phyloP scores from a whole-genome alignment of 2,329 filamentous ascomycete genomes.

The Diaporthe caulivora region DNA sequence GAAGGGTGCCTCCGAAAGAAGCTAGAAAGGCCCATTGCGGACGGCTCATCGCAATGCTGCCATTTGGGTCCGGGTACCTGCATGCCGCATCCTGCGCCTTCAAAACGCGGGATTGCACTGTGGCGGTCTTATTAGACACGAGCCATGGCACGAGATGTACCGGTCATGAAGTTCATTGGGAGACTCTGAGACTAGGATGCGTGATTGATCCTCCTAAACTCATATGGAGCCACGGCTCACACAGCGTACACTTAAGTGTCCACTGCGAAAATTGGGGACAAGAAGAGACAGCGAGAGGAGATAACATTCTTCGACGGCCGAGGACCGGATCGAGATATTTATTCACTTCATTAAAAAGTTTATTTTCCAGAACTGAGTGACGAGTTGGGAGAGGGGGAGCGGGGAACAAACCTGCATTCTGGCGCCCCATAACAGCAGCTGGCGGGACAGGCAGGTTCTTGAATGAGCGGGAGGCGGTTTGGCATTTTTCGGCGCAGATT shows the following conservation, averaged over 20 bases:
- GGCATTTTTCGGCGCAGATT: conserved; percentile 28
- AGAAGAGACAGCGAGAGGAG: not conserved
- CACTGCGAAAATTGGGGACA: not conserved
- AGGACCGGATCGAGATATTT: conserved; percentile 25
- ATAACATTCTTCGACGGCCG: conserved; percentile 18
- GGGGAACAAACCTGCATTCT: conserved; percentile 14
- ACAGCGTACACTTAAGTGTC: not conserved
- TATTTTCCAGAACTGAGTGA: conserved; percentile 25
- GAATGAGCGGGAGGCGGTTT: not conserved
- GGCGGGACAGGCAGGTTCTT: not conserved
- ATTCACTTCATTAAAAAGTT: conserved; percentile 23
- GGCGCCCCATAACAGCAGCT: not conserved
- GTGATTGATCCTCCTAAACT: not conserved
- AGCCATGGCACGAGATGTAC: not conserved
- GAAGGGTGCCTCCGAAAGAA: not conserved
- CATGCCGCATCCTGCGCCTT: conserved; percentile 1
- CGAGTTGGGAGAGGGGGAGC: too few relatives aligned
- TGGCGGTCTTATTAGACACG: not conserved
- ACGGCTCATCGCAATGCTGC: conserved; percentile 5
- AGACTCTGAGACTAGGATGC: not conserved
- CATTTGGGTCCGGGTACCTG: conserved; percentile 1
- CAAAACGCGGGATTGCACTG: not conserved
- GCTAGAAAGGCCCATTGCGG: not conserved
- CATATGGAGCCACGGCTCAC: not conserved
- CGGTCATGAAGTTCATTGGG: not conserved